Evolutionary conservation across 2,329 filamentous ascomycete species (phyloP).

Genomic region (Penicillium sp.): DNA sequence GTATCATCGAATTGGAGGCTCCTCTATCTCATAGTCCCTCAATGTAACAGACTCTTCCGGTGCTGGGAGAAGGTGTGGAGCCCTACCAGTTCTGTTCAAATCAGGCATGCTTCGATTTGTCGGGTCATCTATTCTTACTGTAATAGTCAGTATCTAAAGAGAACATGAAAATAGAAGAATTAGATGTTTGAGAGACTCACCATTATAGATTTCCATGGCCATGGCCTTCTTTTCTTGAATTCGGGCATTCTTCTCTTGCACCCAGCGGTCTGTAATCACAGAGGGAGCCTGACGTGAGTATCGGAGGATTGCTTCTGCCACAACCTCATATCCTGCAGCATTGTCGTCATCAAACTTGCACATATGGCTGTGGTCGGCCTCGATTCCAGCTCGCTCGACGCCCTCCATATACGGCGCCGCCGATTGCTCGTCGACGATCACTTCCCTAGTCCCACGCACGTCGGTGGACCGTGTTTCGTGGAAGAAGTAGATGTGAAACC

Average conservation of each 20-base stretch:
- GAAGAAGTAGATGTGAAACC: conserved; percentile 73
- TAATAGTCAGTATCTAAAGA: conserved; percentile 6
- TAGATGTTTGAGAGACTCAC: conserved; percentile 21
- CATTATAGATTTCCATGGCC: conserved; percentile 39
- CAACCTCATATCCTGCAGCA: conserved; percentile 63
- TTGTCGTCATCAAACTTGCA: conserved; percentile 67
- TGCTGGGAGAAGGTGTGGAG: conserved; percentile 32
- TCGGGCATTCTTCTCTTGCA: conserved; percentile 52
- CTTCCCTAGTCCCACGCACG: conserved; percentile 59
- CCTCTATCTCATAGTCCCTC: conserved; percentile 42
- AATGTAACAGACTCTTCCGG: conserved; percentile 31
- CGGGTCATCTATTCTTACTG: conserved; percentile 20
- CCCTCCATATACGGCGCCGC: conserved; percentile 68
- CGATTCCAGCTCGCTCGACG: conserved; percentile 71
- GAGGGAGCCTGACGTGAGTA: conserved; percentile 54
- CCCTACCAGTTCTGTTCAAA: conserved; percentile 34
- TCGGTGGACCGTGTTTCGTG: conserved; percentile 73
- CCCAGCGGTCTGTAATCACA: conserved; percentile 59
- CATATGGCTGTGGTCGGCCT: conserved; percentile 69
- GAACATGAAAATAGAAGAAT: neutral
- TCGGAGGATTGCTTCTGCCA: conserved; percentile 49
- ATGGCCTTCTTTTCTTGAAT: conserved; percentile 38
- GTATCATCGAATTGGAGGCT: conserved; percentile 26
- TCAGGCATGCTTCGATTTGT: conserved; percentile 28
- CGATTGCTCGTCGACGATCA: conserved; percentile 69